phyloP scores from a whole-genome alignment of 192 early-diverging fungal genomes.

The Endogone sp. region DNA sequence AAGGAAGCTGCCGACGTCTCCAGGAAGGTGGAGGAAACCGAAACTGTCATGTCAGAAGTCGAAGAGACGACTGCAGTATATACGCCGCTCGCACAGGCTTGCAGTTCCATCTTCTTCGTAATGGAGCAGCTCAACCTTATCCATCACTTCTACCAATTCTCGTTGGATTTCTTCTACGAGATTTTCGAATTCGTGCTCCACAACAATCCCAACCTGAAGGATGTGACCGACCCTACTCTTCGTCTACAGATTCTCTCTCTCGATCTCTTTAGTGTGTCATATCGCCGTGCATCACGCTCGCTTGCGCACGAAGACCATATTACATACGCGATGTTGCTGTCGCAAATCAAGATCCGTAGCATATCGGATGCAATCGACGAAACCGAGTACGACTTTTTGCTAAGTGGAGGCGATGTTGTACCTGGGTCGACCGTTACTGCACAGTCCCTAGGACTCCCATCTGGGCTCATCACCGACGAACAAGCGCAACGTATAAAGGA shows the following conservation, averaged over 20 bases:
- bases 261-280: slow-evolving; percentile 84
- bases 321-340: slow-evolving; percentile 82
- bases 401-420: slow-evolving; percentile 53
- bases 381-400: slow-evolving; percentile 64
- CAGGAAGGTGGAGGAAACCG: slow-evolving; percentile 90
- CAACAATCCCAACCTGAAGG: slow-evolving; percentile 62
- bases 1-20: slow-evolving; percentile 93
- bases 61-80: slow-evolving; percentile 88
- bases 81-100: slow-evolving; percentile 86
- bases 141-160: slow-evolving; percentile 98
- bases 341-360: slow-evolving; percentile 78
- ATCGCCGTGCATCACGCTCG: slow-evolving; percentile 73
- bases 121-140: slow-evolving; percentile 90
- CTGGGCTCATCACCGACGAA: slow-evolving; percentile 45
- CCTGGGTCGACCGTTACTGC: slow-evolving; percentile 27
- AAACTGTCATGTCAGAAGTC: slow-evolving; percentile 92
- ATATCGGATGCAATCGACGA: slow-evolving; percentile 55
- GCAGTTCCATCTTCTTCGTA: slow-evolving; percentile 94
- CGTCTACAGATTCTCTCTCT: slow-evolving; percentile 71
- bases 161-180: slow-evolving; percentile 91
- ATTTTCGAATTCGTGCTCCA: slow-evolving; percentile 89
- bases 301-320: slow-evolving; percentile 90
- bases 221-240: slow-evolving; percentile 59
- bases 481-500: slow-evolving; percentile 39
- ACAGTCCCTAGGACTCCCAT: slow-evolving; percentile 28